Base-by-base conservation (phyloP, 1,139 yeast species). In the Diutina pseudorugosa region DNA sequence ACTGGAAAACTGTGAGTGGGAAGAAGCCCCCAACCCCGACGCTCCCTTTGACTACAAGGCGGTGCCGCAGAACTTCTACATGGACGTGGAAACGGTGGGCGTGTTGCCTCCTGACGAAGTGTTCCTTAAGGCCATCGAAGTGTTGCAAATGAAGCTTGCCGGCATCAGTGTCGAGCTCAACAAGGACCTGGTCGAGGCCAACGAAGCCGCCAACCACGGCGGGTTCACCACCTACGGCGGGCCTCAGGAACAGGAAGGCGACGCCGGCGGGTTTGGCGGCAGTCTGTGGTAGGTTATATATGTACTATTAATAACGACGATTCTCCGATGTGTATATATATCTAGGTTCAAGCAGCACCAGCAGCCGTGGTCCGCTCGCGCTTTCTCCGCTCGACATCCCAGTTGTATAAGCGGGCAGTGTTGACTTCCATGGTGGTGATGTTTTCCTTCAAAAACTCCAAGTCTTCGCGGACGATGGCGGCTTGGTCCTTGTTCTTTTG, bases 401-500 rank as follows among this genome's bases (percentile, higher is more conserved):
- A 91, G 64, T 93, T 93, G 65, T 91, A 91, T 53, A 90, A 81
- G 59, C 98, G 77, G 1, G 98, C 98, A 18, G 96, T 89, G 63
- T 93, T 93, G 52, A 93, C 99, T 67, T 93, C 98, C 93, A 93
- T 88, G 3, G 98, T 91, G 21, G 99, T 93, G 58, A 93, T 91
- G 62, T 91, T 90, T 59, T 91, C 95, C 61, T 95, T 79, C 61
- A 94, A 72, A 61, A 84, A 93, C 61, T 88, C 95, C 59, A 93
- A 74, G 65, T 93, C 98, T 61, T 89, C 96, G 58, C 83, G 79
- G 42, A 93, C 83, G 9, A 76, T 68, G 30, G 66, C 63, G 59
- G 84, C 73, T 58, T 80, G 85, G 51, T 76, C 73, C 59, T 78
- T 68, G 40, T 95, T 91, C 41, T 79, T 79, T 27, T 66, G 67